Percentiles rank a stretch among this genome's conserved stretches.
These are phyloP conservation scores for Tylopilus cervinicoccineus DNA, from an alignment of 768 basidiomycete species.

Conservation along the genomic window DNA sequence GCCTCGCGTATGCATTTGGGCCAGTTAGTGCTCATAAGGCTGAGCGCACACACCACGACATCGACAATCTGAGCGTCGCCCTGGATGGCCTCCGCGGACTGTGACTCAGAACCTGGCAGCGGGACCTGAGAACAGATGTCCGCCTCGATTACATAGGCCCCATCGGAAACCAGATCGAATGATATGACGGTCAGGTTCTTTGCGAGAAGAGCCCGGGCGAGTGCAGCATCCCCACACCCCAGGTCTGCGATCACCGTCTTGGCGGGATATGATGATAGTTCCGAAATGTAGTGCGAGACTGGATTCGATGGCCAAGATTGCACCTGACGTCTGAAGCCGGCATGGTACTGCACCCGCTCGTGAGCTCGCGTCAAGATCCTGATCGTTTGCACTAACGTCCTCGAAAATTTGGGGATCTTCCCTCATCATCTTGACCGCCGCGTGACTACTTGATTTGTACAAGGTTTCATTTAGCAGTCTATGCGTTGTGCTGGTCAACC, in stretches of 20 bases:
- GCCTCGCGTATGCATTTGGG: conserved; percentile 85
- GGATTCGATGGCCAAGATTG: conserved; percentile 94
- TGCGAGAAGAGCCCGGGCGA: conserved; percentile 71
- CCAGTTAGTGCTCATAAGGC: conserved; percentile 98
- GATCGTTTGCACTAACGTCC: conserved; percentile 52
- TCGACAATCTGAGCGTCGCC: conserved; percentile 81
- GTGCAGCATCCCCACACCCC: conserved; percentile 91
- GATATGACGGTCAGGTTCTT: conserved; percentile 69
- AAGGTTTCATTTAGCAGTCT: conserved; percentile 91
- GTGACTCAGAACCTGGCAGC: conserved; percentile 72
- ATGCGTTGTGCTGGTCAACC: conserved; percentile 7
- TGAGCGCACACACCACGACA: conserved; percentile 89
- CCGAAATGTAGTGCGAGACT: conserved; percentile 71
- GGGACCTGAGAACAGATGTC: conserved; percentile 82
- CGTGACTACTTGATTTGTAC: conserved; percentile 79
- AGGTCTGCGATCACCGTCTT: conserved; percentile 84
- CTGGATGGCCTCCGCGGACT: conserved; percentile 34
- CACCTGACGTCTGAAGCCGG: conserved; percentile 88
- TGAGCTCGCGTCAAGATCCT: conserved; percentile 10
- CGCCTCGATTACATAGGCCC: conserved; percentile 78
- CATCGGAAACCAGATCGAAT: conserved; percentile 77
- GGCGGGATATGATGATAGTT: conserved; percentile 58
- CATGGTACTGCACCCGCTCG: conserved; percentile 74
- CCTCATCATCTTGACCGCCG: conserved; percentile 79
- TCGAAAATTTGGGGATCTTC: conserved; percentile 76